Evolutionary conservation across 2,329 filamentous ascomycete species (phyloP).

Genomic region (Colletotrichum chlorophyti): DNA sequence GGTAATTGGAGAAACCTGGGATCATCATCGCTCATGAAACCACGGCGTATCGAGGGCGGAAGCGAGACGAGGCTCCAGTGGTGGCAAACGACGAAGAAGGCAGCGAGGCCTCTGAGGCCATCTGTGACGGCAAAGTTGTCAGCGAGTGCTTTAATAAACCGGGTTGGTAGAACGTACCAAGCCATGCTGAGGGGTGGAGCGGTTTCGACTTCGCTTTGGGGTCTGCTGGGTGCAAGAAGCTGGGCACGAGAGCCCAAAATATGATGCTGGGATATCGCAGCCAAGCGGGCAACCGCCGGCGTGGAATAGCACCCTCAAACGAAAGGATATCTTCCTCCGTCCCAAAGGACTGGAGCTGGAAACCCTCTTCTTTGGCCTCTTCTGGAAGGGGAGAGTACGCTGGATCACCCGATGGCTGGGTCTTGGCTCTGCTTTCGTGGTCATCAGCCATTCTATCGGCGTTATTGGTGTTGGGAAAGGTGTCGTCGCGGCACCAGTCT

Average conservation of each 20-base stretch:
- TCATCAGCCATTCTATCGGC: too few relatives aligned
- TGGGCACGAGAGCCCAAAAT: not conserved
- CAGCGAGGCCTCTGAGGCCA: conserved; percentile 4
- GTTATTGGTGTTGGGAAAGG: too few relatives aligned
- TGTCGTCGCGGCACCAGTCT: too few relatives aligned
- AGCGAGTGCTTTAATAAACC: not conserved
- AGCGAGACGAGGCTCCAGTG: not conserved
- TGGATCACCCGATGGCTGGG: not conserved
- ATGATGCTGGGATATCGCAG: not conserved
- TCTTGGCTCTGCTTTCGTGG: too few relatives aligned
- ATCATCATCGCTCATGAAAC: conserved; percentile 35
- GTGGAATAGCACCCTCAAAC: not conserved
- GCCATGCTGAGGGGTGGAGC: not conserved
- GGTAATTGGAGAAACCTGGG: conserved; percentile 58
- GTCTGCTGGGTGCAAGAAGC: not conserved
- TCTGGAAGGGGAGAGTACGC: not conserved
- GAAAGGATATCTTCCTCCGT: not conserved
- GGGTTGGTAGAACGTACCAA: not conserved
- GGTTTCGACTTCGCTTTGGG: not conserved
- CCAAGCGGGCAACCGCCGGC: not conserved
- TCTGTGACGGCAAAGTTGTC: conserved; percentile 27
- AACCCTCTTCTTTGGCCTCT: not conserved
- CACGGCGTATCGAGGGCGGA: not conserved
- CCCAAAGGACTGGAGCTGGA: not conserved
- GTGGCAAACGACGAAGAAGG: not conserved